Conservation (phyloP, 768 basidiomycete species). For the Neoboletus subvelutipes region DNA sequence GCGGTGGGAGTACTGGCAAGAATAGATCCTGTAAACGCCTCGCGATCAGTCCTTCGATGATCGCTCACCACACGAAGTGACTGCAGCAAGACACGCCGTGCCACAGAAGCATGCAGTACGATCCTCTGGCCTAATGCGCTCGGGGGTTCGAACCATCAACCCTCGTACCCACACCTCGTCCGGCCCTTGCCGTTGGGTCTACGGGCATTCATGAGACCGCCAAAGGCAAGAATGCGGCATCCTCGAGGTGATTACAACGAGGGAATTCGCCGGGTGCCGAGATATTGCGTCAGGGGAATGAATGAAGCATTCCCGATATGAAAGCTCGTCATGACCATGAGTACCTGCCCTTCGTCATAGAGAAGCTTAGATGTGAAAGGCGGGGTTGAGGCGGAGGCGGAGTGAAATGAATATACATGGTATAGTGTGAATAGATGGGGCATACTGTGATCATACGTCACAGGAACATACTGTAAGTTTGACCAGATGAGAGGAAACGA, state of each 20-base stretch:
- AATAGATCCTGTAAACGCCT: not conserved
- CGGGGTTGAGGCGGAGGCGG: slow-evolving; percentile 33
- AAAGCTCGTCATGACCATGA: slow-evolving; percentile 9
- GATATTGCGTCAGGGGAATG: slow-evolving; percentile 11
- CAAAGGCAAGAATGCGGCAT: slow-evolving; percentile 22
- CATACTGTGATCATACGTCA: slow-evolving; percentile 25
- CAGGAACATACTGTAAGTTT: slow-evolving; percentile 22
- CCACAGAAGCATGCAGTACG: slow-evolving; percentile 8
- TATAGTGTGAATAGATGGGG: not conserved
- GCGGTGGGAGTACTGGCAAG: not conserved
- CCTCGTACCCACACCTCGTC: slow-evolving; percentile 16
- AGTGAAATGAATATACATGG: slow-evolving; percentile 14
- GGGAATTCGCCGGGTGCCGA: slow-evolving; percentile 10
- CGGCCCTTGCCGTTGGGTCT: not conserved
- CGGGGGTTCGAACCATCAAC: slow-evolving; percentile 1
- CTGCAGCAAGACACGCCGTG: not conserved
- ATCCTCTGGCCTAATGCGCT: not conserved
- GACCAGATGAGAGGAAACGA: slow-evolving; percentile 2
- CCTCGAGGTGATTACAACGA: slow-evolving; percentile 34
- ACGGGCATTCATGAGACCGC: not conserved
- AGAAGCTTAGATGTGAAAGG: slow-evolving; percentile 17
- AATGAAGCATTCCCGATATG: slow-evolving; percentile 13
- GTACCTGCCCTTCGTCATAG: slow-evolving; percentile 15
- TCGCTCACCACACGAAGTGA: not conserved
- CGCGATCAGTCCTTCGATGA: slow-evolving; percentile 1